phyloP scores from a whole-genome alignment of 306 rosid genomes.

The Arachis stenosperma region DNA sequence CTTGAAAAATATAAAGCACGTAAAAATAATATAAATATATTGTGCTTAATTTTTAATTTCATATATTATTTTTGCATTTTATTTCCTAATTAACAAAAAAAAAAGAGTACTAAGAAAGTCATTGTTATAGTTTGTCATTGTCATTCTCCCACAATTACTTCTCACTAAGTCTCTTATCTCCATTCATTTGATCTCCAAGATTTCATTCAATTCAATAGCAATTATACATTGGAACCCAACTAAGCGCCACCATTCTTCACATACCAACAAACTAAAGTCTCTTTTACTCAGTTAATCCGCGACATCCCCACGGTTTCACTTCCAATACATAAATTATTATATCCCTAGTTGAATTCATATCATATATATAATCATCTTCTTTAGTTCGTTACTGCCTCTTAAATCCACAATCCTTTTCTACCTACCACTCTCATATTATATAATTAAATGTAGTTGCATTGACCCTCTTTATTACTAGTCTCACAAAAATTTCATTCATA shows the following conservation, averaged over 20 bases:
- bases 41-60: no score
- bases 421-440: neutral
- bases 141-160: neutral
- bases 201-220: neutral
- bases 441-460: constrained; percentile 16
- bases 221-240: constrained; percentile 28
- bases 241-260: constrained; percentile 25
- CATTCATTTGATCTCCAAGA: constrained; percentile 3
- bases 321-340: neutral
- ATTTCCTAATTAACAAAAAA: no score
- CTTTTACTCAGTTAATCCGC: constrained; percentile 46
- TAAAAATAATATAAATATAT: no score
- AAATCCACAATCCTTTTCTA: neutral
- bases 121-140: neutral
- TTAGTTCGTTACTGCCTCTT: neutral
- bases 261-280: neutral
- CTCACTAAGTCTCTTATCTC: neutral
- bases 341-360: neutral
- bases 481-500: neutral
- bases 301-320: constrained; percentile 66
- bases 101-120: no score
- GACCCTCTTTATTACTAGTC: neutral
- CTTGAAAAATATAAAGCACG: no score
- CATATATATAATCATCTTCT: neutral
- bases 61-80: no score